Evolutionary conservation across 202 grass and related monocot species (phyloP).

Genomic region (Zizania palustris): DNA sequence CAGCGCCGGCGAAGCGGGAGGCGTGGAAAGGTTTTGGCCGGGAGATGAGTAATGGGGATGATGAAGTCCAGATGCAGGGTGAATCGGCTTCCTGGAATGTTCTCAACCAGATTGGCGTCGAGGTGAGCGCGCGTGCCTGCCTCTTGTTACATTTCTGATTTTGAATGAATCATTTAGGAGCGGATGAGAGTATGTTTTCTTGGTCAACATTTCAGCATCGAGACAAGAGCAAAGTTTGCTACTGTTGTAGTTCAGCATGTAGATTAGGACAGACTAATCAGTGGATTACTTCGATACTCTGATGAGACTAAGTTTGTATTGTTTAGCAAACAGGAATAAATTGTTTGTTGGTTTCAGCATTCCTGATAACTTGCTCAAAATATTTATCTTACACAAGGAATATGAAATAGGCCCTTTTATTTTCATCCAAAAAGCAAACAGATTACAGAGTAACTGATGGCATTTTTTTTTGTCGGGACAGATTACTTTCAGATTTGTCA

Average conservation of each 20-base stretch:
- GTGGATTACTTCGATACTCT: neutral
- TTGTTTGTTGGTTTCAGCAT: neutral
- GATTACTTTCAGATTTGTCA: neutral
- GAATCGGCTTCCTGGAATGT: conserved; percentile 39
- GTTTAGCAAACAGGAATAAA: neutral
- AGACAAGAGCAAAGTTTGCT: neutral
- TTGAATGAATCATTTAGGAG: conserved; percentile 17
- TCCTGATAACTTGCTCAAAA: neutral
- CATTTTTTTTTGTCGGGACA: neutral
- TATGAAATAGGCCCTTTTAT: neutral
- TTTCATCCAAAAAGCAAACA: neutral
- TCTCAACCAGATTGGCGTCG: conserved; percentile 45
- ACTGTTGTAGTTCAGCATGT: neutral
- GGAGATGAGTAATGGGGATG: conserved; percentile 19
- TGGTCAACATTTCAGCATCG: neutral
- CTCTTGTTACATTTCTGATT: conserved; percentile 23
- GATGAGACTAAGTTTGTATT: neutral
- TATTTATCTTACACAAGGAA: neutral
- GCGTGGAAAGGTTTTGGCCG: conserved; percentile 37
- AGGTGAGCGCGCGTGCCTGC: conserved; percentile 35
- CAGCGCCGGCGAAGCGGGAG: conserved; percentile 35
- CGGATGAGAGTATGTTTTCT: neutral
- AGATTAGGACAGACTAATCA: neutral
- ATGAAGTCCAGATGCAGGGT: conserved; percentile 12
- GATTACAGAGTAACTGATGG: neutral